Base-by-base conservation (phyloP, 2,329 filamentous ascomycete species). In the Xylariaceae sp. region DNA sequence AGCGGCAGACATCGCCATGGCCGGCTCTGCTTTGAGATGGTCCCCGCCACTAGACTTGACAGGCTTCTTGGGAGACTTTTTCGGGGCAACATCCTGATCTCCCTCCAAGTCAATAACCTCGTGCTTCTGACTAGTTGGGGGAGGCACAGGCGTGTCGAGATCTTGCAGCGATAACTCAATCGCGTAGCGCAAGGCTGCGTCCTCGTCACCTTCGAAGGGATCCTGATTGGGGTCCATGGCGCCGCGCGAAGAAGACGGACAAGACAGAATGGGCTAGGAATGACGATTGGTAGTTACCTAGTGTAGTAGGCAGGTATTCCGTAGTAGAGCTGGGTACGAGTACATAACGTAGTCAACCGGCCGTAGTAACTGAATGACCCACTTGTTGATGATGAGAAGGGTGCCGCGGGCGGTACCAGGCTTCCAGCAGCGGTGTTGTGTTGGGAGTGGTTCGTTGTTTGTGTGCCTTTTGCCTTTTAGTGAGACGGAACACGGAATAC, bases 141-240 rank as follows among this genome's bases (percentile, higher is more conserved):
- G 18, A 58, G 66, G 47, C 55, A 58, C 42, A 51, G 57, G 15
- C 54, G 61, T 17, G 18, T 60, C 59, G 11, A 58, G 39, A 45
- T 74, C 68, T 48, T 73, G 72, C 13, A 86, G 74, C 7, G 84
- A 86, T 34, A 86, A 72, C 13, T 80, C 83, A 59, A 88, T 85
- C 35, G 86, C 85, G 60, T 76, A 77, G 34, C 78, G 78, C n/a
- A 87, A 72, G 35, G 84, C 82, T 60, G 84, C 82, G 55, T 88
- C 82, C 17, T 85, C 81, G 51, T 82, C 79, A 3, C 68, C 63
- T 63, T 70, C 64, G 54, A 71, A 71, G 15, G 61, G 61, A 56
- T 71, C 66, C 7, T 61, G 58, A 11, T 61, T 23, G 39, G 53
- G 54, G 34, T 69, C 65, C 70, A 72, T 72, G 17, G 37, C 34